Percentiles rank a stretch among this genome's conserved stretches.
These are phyloP conservation scores for Thozetella sp. DNA, from an alignment of 495 filamentous ascomycete species.

Conservation along the genomic window DNA sequence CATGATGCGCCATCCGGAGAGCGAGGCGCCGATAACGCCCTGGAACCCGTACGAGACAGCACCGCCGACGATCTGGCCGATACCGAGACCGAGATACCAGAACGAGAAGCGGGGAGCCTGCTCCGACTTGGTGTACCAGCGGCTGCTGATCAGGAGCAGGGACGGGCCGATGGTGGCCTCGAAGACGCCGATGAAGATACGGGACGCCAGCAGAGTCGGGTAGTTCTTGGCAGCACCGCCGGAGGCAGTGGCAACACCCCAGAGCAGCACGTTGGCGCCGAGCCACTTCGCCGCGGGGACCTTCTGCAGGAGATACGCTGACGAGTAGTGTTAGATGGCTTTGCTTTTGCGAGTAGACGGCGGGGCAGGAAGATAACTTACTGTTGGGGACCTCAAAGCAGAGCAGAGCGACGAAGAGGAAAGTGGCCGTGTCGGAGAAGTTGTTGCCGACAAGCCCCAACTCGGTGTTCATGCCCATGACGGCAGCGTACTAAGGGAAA, in stretches of 20 bases:
- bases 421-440: constrained; percentile 34
- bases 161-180: constrained; percentile 65
- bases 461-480: constrained; percentile 34
- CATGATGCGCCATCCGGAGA: constrained; percentile 65
- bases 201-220: constrained; percentile 37
- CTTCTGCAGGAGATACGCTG: constrained; percentile 45
- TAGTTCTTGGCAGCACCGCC: constrained; percentile 33
- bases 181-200: constrained; percentile 62
- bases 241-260: constrained; percentile 42
- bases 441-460: constrained; percentile 33
- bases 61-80: constrained; percentile 65
- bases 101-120: constrained; percentile 62
- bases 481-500: constrained; percentile 25
- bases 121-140: constrained; percentile 67
- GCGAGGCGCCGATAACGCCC: constrained; percentile 41
- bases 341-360: constrained; percentile 6
- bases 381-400: constrained; percentile 35
- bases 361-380: too few relatives aligned
- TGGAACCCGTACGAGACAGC: constrained; percentile 64
- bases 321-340: constrained; percentile 9
- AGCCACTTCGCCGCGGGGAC: constrained; percentile 60
- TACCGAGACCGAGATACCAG: constrained; percentile 65
- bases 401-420: constrained; percentile 31
- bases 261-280: constrained; percentile 54
- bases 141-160: constrained; percentile 52